Percentiles rank a stretch among this genome's conserved stretches.
Evolutionary conservation across 2,329 filamentous ascomycete species (phyloP).

Genomic region (Fusarium verticillioides): DNA sequence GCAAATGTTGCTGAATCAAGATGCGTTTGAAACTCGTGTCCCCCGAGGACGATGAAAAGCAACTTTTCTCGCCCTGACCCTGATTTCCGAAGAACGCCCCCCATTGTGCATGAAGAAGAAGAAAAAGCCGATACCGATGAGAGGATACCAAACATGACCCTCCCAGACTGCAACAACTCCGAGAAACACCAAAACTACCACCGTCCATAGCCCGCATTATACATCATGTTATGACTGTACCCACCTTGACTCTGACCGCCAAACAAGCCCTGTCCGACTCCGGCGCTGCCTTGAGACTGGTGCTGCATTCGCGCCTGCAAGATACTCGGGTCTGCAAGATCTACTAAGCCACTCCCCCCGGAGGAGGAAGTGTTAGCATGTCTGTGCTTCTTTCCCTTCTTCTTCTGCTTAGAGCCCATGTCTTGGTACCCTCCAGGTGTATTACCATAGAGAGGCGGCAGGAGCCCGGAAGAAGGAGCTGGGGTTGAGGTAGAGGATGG

Average conservation of each 20-base stretch:
- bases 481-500: conserved; percentile 82
- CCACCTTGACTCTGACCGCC: conserved; percentile 92
- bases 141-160: conserved; percentile 41
- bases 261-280: conserved; percentile 90
- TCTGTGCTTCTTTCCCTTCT: conserved; percentile 99
- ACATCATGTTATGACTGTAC: conserved; percentile 91
- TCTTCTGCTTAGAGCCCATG: conserved; percentile 96
- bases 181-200: conserved; percentile 62
- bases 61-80: conserved; percentile 32
- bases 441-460: conserved; percentile 90
- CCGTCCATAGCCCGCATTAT: conserved; percentile 75
- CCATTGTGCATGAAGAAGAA: conserved; percentile 35
- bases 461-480: conserved; percentile 89
- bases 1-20: conserved; percentile 50
- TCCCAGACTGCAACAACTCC: conserved; percentile 31
- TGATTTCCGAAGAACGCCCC: conserved; percentile 47
- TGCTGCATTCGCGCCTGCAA: conserved; percentile 97
- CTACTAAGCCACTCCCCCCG: conserved; percentile 98
- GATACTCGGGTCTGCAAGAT: conserved; percentile 99
- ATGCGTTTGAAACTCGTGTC: conserved; percentile 46
- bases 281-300: conserved; percentile 81
- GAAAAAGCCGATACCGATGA: conserved; percentile 35
- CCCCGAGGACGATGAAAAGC: conserved; percentile 42
- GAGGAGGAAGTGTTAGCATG: conserved; percentile 99
- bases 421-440: conserved; percentile 90